These are phyloP conservation scores for Casuarina glauca DNA, from an alignment of 306 rosid species.

Conservation along the genomic window DNA sequence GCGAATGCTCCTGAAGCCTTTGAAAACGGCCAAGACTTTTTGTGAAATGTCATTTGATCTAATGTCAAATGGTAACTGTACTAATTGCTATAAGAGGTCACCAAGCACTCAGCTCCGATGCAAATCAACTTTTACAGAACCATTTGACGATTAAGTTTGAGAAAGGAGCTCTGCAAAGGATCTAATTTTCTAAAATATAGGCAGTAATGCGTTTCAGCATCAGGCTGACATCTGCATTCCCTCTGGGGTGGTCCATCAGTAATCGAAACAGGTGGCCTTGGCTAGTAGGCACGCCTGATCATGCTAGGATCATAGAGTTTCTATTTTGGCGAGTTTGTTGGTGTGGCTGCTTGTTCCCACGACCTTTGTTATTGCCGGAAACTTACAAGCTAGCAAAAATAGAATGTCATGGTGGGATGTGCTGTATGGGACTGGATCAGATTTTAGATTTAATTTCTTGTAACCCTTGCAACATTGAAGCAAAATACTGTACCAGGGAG, in stretches of 20 bases:
- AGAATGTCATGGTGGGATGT: background rate
- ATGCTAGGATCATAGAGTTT: background rate
- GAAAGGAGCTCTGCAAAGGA: background rate
- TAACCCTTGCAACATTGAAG: no score
- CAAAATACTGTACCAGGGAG: no score
- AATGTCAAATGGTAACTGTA: conserved; percentile 12
- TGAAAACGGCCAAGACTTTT: background rate
- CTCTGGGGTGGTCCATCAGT: background rate
- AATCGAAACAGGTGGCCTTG: background rate
- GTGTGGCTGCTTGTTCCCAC: no score
- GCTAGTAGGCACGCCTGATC: background rate
- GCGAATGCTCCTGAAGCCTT: conserved; percentile 10
- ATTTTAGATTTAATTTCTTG: no score
- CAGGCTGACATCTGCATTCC: conserved; percentile 4
- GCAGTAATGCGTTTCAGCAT: conserved; percentile 17
- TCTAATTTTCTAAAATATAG: conserved; percentile 4
- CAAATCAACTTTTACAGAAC: background rate
- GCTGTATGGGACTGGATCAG: no score
- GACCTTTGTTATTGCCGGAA: background rate
- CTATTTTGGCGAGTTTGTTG: background rate
- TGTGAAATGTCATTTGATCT: background rate
- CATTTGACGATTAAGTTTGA: background rate
- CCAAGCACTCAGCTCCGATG: conserved; percentile 12
- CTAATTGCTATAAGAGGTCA: conserved; percentile 18
- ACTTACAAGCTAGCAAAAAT: background rate